Evolutionary conservation across 106 monocot genomes (phyloP).

Genomic region (Allium fistulosum): DNA sequence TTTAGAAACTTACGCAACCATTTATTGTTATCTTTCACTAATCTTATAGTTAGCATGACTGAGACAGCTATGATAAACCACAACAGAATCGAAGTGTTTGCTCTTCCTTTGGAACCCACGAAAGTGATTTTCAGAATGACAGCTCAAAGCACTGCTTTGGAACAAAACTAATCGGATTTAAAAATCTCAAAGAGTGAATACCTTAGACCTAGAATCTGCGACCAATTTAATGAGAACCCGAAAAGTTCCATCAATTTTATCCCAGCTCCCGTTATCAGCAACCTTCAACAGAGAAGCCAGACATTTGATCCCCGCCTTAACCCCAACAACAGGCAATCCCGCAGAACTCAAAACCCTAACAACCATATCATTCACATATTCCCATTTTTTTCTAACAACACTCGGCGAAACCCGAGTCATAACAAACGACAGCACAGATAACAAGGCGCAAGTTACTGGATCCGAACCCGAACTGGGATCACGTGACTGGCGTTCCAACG

Average conservation of each 20-base stretch:
- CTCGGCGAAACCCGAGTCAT: constrained; percentile 41
- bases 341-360: constrained; percentile 32
- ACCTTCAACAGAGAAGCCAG: constrained; percentile 28
- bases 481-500: constrained; percentile 44
- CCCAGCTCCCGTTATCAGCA: constrained; percentile 54
- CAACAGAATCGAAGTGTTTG: no score
- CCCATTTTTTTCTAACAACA: constrained; percentile 39
- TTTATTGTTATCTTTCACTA: no score
- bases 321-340: constrained; percentile 23
- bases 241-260: constrained; percentile 28
- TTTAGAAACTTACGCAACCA: no score
- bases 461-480: constrained; percentile 31
- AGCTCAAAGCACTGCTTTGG: no score
- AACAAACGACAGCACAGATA: constrained; percentile 49
- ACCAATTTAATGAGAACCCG: constrained; percentile 41
- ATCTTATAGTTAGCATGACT: no score
- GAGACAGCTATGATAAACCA: no score
- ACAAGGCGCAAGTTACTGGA: constrained; percentile 34
- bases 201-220: constrained; percentile 45
- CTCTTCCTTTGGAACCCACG: no score
- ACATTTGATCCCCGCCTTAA: constrained; percentile 60
- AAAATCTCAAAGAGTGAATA: constrained; percentile 4
- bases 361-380: constrained; percentile 33
- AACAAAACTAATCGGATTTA: no score
- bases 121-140: no score